A percentile compares a stretch with the other conserved stretches of the same genome.
phyloP scores from a whole-genome alignment of 164 flowering plant genomes.

The Nymphaea colorata region DNA sequence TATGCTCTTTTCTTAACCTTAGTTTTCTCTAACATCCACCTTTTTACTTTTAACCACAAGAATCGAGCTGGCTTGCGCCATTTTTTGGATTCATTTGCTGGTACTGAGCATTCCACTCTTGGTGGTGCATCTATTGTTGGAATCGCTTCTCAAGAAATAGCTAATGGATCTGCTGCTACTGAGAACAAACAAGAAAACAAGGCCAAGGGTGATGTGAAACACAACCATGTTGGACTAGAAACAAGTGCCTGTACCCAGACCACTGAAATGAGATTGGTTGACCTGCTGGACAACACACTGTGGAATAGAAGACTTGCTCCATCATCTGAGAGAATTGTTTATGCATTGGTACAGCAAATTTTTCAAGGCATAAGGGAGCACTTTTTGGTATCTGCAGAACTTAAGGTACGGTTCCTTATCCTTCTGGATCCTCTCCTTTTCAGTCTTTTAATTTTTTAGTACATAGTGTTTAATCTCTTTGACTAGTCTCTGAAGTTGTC shows the following conservation, averaged over 20 bases:
- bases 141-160: constrained; percentile 39
- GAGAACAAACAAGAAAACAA: constrained; percentile 54
- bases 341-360: constrained; percentile 93
- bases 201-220: constrained; percentile 54
- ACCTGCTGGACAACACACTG: constrained; percentile 86
- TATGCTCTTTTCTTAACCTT: too few relatives aligned
- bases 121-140: constrained; percentile 21
- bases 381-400: constrained; percentile 77
- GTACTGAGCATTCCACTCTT: constrained; percentile 43
- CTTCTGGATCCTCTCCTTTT: background rate
- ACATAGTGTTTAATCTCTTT: too few relatives aligned
- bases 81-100: constrained; percentile 83
- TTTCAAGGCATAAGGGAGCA: constrained; percentile 93
- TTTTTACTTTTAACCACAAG: constrained; percentile 17
- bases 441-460: background rate
- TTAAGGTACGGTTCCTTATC: constrained; percentile 44
- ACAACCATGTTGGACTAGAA: constrained; percentile 57
- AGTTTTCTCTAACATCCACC: background rate
- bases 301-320: constrained; percentile 98
- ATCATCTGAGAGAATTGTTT: constrained; percentile 93
- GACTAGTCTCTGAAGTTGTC: too few relatives aligned
- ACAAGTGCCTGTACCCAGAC: constrained; percentile 36
- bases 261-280: constrained; percentile 79
- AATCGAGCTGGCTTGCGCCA: constrained; percentile 93
- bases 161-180: constrained; percentile 25